Evolutionary conservation across 2,329 filamentous ascomycete species (phyloP).

Genomic region (Sclerotinia glacialis): DNA sequence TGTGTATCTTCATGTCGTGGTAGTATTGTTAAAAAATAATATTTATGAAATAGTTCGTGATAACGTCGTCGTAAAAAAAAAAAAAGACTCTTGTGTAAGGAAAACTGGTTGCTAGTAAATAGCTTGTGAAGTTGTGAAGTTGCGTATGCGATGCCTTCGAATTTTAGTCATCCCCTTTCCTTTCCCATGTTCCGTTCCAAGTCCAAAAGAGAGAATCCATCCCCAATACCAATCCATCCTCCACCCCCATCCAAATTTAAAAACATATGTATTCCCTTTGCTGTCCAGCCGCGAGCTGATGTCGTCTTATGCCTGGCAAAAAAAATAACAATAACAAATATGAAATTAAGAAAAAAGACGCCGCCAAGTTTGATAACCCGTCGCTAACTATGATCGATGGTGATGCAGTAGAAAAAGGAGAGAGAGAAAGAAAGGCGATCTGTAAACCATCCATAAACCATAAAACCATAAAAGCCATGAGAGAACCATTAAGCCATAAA

Average conservation of each 20-base stretch:
- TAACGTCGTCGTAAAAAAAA: constrained; percentile 21
- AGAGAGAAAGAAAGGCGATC: constrained; percentile 19
- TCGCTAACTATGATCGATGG: constrained; percentile 25
- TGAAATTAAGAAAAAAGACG: constrained; percentile 20
- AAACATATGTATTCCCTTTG: constrained; percentile 20
- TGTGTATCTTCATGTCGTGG: constrained; percentile 3
- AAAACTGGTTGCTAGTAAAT: constrained; percentile 22
- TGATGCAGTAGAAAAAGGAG: constrained; percentile 17
- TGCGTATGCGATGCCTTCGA: constrained; percentile 13
- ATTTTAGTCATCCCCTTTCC: constrained; percentile 6
- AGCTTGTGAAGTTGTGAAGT: constrained; percentile 18
- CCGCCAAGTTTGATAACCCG: constrained; percentile 22
- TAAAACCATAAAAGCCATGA: constrained; percentile 22
- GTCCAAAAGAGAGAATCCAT: constrained; percentile 20
- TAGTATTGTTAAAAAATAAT: constrained; percentile 13
- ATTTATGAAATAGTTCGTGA: constrained; percentile 24
- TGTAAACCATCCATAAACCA: constrained; percentile 16
- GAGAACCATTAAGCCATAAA: constrained; percentile 38
- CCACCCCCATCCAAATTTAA: constrained; percentile 17
- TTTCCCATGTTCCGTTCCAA: constrained; percentile 16
- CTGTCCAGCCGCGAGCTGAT: constrained; percentile 23
- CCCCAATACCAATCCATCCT: constrained; percentile 8
- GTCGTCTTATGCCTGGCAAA: constrained; percentile 22
- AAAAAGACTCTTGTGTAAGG: constrained; percentile 7
- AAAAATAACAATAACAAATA: constrained; percentile 7